Conservation (phyloP, 495 filamentous ascomycete species). For the Amniculicola lignicola region DNA sequence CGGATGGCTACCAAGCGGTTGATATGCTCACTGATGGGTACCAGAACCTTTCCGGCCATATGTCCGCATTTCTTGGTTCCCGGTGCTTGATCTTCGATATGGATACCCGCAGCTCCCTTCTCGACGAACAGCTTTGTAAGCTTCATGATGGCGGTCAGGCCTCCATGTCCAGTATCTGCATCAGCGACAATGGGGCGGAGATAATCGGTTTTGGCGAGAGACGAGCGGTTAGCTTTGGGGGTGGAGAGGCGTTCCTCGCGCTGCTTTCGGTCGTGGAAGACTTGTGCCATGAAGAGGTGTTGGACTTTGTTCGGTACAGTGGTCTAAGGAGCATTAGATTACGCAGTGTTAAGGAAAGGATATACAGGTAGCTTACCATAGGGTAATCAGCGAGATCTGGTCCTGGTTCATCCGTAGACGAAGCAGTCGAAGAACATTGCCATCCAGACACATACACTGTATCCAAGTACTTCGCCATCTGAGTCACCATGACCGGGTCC, state of each 20-base stretch:
- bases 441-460: slow-evolving; percentile 98
- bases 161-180: slow-evolving; percentile 95
- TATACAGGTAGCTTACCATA: slow-evolving; percentile 59
- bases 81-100: slow-evolving; percentile 97
- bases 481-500: slow-evolving; percentile 96
- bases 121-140: slow-evolving; percentile 97
- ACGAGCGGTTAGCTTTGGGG: slow-evolving; percentile 67
- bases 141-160: slow-evolving; percentile 97
- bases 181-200: slow-evolving; percentile 95
- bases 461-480: slow-evolving; percentile 98
- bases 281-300: slow-evolving; percentile 95
- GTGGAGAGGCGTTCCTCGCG: slow-evolving; percentile 86
- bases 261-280: slow-evolving; percentile 99
- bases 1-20: slow-evolving; percentile 96
- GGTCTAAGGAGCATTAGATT: slow-evolving; percentile 54
- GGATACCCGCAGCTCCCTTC: slow-evolving; percentile 94
- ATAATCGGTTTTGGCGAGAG: slow-evolving; percentile 83
- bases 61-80: slow-evolving; percentile 99
- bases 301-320: slow-evolving; percentile 98
- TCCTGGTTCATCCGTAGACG: slow-evolving; percentile 88
- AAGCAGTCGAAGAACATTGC: slow-evolving; percentile 97
- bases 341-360: background rate
- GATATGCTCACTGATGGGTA: slow-evolving; percentile 97
- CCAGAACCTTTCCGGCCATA: slow-evolving; percentile 98
- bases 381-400: slow-evolving; percentile 98